Evolutionary conservation across 192 early-diverging fungal genomes (phyloP), one percentile per base, ranked within the genome.

Genomic region (Funneliformis mosseae): DNA sequence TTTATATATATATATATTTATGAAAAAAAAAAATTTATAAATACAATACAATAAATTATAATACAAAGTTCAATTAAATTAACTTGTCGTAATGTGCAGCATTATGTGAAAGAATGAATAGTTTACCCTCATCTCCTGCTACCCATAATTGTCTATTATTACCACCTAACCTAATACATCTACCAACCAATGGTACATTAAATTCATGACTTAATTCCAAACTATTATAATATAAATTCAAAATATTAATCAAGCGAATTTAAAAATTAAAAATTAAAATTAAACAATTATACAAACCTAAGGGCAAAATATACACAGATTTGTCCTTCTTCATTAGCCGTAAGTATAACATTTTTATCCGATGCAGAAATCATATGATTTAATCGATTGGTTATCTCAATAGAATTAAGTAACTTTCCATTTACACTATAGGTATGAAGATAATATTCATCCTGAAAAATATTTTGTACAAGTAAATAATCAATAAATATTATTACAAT

Each of bases 401-500:
- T 42, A 25, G 2, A 50, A 60, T 67, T 67, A 8, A 79, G 41
- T 28, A 79, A 71, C 38, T 79, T 79, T 25, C 78, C 78, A 62
- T 79, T 79, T 23, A 79, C 71, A n/a, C 63, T 71, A 25, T 79
- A 79, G 43, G 67, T 71, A 67, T 79, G 64, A 14, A 79, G 33
- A 72, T 61, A 79, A 25, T 79, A 71, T 71, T 72, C 48, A 16
- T 55, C 48, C 78, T 79, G 71, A 11, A 71, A 21, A 79, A 42
- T 41, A 11, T 41, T 11, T 16, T 38, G n/a, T 8, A 27, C 6
- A 14, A 42, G 6, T 64, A n/a, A 46, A 76, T 42, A 1, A 33
- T 21, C n/a, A 59, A 12, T 61, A 76, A 27, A 66, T 46, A 41
- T 43, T 25, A 38, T 43, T 46, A 3, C 23, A n/a, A 66, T 33